These are phyloP conservation scores for Byssochlamys sp. DNA, from an alignment of 2,329 filamentous ascomycete genomes.

Conservation along the genomic window DNA sequence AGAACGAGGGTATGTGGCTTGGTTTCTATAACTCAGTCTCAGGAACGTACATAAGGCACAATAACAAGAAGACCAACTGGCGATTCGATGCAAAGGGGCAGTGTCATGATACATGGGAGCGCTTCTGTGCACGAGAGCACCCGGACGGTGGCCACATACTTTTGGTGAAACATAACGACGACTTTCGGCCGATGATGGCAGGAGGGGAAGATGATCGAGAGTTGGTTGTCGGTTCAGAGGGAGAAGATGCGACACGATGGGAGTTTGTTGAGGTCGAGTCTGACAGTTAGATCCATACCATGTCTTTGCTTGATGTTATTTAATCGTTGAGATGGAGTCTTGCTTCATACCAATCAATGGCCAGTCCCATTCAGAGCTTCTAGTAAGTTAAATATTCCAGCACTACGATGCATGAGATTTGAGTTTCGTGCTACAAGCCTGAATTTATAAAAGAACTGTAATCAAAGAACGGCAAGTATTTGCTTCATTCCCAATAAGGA, in stretches of 20 bases:
- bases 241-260: neutral
- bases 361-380: too few species aligned
- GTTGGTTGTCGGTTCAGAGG: neutral
- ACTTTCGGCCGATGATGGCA: neutral
- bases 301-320: neutral
- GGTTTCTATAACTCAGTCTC: neutral
- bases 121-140: neutral
- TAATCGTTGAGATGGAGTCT: too few species aligned
- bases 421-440: too few species aligned
- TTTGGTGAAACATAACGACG: neutral
- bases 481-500: too few species aligned
- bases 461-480: too few species aligned
- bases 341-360: too few species aligned
- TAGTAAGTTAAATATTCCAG: too few species aligned
- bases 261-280: neutral
- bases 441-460: too few species aligned
- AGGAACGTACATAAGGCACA: neutral
- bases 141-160: neutral
- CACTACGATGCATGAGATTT: too few species aligned
- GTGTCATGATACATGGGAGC: neutral
- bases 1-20: neutral
- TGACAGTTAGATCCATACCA: neutral
- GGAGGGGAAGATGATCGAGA: neutral
- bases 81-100: neutral
- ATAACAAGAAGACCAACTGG: neutral